Base-by-base conservation (phyloP, 2,329 filamentous ascomycete species). In the Truncatella angustata region DNA sequence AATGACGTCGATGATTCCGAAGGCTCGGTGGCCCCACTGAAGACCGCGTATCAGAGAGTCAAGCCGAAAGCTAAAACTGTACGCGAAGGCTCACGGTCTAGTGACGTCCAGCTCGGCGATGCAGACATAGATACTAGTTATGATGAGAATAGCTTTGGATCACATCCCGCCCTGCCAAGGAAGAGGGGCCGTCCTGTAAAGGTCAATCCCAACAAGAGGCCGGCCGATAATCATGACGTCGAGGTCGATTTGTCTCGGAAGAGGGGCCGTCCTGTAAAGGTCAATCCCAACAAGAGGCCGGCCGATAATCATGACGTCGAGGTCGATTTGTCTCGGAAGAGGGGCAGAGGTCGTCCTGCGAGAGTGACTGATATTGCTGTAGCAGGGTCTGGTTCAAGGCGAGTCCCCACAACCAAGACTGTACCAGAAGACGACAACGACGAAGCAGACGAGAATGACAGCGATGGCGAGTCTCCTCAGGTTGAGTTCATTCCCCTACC, bases 401-500 rank as follows among this genome's bases (percentile, higher is more conserved):
- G 35, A 39, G 21, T 9, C n/a, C 42, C 20, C n/a, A 26, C 14
- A 36, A 28, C 45, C 32, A 34, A 20, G 18, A 21, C 35, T 1
- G 46, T 51, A 7, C 32, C 53, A 61, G 46, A 61, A 57, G 54
- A 52, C 36, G 51, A 45, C 21, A 52, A 64, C 39, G 56, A 61
- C 2, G 54, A 57, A 26, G 48, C 51, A 18, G 58, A 55, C 34
- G 56, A 59, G 28, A 54, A 53, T 12, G 64, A 56, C 11, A 70
- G 71, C 46, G 66, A 69, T 4, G 68, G 70, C n/a, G 66, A 64
- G 1, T 58, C 58, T 3, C 64, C 66, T 14, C 63, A 62, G 14
- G 67, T 75, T 14, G 73, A 69, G 1, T 73, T 77, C 56, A 71
- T 71, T 23, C 71, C 73, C 2, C 60, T 72, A 21, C 70, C 71